Base-by-base conservation (phyloP, 495 filamentous ascomycete genomes). In the Penicillium bovifimosum region DNA sequence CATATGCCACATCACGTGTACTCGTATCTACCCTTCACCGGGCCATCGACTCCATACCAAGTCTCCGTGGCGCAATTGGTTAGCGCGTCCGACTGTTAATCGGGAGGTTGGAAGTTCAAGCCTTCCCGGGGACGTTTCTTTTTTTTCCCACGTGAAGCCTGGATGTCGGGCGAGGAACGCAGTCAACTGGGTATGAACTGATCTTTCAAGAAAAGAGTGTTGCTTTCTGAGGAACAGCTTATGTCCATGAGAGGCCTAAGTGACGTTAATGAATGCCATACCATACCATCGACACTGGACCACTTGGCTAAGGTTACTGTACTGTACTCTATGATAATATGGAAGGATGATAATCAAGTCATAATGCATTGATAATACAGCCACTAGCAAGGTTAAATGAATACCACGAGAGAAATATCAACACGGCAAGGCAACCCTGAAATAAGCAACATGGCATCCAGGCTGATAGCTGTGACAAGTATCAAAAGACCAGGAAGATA, bases 1-100 rank as follows among this genome's bases (percentile, higher is more conserved):
- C 7, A 28, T 42, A 47, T 59, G 46, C 40, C 24, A 11, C n/a
- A 36, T 59, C 56, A 54, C 55, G 50, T 54, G 55, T n/a, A n/a
- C 16, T 49, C 4, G 20, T 24, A 24, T 24, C 20, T 24, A 24
- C 20, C 2, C 20, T 24, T 24, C 20, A 4, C 2, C 20, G 20
- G 4, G 20, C n/a, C n/a, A n/a, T n/a, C n/a, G n/a, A n/a, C n/a
- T n/a, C n/a, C n/a, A n/a, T n/a, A n/a, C n/a, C n/a, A 53, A 35
- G 63, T 64, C 58, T 66, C 62, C 65, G 70, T 73, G 70, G 70
- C 70, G 70, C 70, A 71, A 72, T 71, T 60, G 68, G 70, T 63
- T 73, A 73, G 70, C 69, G 70, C 70, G 70, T 73, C 60, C 59
- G 68, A 73, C 70, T 73, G 70, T 73, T 73, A 73, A 73, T 72